Base-by-base conservation (phyloP, 805 yeast genomes). In the Ogataea angusta region DNA sequence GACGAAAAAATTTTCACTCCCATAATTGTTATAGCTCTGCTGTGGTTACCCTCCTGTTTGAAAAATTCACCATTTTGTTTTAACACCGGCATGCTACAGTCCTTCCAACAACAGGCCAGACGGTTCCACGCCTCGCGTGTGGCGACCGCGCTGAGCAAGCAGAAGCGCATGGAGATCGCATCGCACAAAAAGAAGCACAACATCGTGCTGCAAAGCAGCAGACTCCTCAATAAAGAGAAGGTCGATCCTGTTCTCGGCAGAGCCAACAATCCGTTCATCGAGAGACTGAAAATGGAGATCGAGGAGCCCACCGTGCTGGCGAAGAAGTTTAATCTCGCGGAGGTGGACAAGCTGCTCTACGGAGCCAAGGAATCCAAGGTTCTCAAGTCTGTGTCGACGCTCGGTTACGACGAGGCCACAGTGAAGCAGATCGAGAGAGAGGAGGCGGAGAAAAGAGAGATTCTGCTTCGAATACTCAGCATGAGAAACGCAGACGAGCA, bases 241-340 rank as follows among this genome's bases (percentile, higher is more conserved):
- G 74, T 85, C 22, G 97, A 90, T 63, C 97, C 97, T 1, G 95
- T 90, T 4, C 71, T 89, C 39, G 97, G 97, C 8, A 72, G 71
- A 41, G 64, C 77, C 5, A 66, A 74, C 37, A 80, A 80, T 44
- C 80, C 85, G 7, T 89, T 90, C 54, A 65, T 89, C 33, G 63
- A 64, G 32, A 76, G 96, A 63, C 67, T 89, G 40, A 69, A 71
- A 45, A 77, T 86, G 25, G 83, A 82, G 47, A 63, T 83, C 33
- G 69, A 71, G 31, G 93, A 86, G 59, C 83, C 84, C 12, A 69
- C 72, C 42, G 78, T 77, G 37, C 69, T 85, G 57, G 72, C 84
- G 12, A 71, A 72, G 49, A 81, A 84, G 0, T 79, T 76, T 50
- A 69, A 74, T 27, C 62, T 75, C 36, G 68, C 65, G 24, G 90